Base-by-base conservation (phyloP, 805 yeast genomes). In the Kluyveromyces starmeri region DNA sequence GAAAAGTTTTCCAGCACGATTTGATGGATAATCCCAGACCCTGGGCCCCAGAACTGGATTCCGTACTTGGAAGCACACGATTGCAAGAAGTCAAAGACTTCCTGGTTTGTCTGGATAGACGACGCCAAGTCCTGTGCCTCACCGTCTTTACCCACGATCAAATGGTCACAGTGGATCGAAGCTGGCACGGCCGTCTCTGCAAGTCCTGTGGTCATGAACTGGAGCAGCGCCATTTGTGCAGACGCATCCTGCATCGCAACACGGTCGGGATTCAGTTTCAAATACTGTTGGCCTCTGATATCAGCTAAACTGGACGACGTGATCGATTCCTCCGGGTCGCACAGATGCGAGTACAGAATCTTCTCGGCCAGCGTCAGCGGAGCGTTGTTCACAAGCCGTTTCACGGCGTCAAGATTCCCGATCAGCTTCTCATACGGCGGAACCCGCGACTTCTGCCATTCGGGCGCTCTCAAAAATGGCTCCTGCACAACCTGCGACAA, bases 201-300 rank as follows among this genome's bases (percentile, higher is more conserved):
- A 74, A 89, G 75, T 23, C 95, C 94, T 45, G 96, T 89, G 35
- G 96, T 85, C 95, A 92, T 92, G 67, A 92, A 92, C 65, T 92
- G 98, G 50, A 92, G 68, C 47, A 92, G 69, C n/a, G 98, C 98
- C 84, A 89, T 92, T 65, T 92, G 98, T 13, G 98, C 98, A 20
- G 96, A 83, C n/a, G 98, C 98, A 70, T 92, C 98, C 69, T 92
- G 98, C 94, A 94, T 89, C 18, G 98, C 98, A 31, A 92, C 97
- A 59, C 98, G 77, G 59, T 92, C 98, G 16, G 98, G 98, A 58
- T 83, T 76, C 51, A 92, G 72, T 68, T 92, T 92, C 59, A 92
- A 72, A 64, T 92, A 92, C 35, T 88, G 76, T 32, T 78, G 68
- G 47, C 98, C 99, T 64, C 98, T 76, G 43, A 80, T 64, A 46